Conservation (phyloP, 441 rosid genomes). For the Erodium moschatum region DNA sequence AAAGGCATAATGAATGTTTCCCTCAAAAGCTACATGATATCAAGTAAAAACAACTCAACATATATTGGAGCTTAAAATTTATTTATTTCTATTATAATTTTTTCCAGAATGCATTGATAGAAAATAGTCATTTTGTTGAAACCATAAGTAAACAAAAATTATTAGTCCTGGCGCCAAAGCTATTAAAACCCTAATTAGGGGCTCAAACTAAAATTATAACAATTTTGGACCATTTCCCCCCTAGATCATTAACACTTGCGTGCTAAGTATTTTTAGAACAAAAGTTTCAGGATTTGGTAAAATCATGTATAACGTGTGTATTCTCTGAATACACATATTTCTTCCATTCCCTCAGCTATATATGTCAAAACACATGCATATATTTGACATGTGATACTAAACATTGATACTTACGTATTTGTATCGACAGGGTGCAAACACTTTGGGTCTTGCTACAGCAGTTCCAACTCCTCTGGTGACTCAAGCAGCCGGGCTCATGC, state of each 20-base stretch:
- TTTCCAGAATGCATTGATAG: no score
- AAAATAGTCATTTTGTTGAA: neutral
- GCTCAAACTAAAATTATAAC: neutral
- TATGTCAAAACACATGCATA: neutral
- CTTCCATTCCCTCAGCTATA: neutral
- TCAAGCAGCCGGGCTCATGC: constrained; percentile 74
- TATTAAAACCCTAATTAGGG: no score
- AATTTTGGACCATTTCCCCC: neutral
- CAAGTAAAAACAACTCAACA: no score
- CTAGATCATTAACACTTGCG: neutral
- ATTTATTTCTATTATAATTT: no score
- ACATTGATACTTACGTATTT: constrained; percentile 23
- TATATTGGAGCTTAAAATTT: no score
- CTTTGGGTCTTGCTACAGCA: constrained; percentile 53
- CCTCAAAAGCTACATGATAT: no score
- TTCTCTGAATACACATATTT: neutral
- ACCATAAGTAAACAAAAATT: neutral
- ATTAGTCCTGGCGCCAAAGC: neutral
- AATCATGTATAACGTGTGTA: neutral
- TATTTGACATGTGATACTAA: constrained; percentile 9
- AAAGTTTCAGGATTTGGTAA: neutral
- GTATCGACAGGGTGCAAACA: constrained; percentile 61
- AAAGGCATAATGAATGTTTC: no score
- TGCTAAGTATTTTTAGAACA: neutral
- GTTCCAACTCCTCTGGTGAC: constrained; percentile 62